Base-by-base conservation (phyloP, 768 basidiomycete genomes). In the Pisolithus albus region DNA sequence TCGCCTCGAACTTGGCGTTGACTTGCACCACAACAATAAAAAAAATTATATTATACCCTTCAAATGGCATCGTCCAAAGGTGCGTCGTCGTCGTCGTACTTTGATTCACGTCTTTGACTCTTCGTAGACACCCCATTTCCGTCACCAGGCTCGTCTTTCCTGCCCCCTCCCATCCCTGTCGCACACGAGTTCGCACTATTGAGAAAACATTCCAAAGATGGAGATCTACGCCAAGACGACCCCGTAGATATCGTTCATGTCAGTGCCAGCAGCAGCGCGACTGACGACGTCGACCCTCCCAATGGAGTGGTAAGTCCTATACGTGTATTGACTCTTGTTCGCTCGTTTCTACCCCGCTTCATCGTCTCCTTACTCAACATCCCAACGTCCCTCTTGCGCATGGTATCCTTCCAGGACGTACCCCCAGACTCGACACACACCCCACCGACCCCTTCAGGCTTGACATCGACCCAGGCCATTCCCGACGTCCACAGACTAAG, bases 101-200 rank as follows among this genome's bases (percentile, higher is more conserved):
- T 5, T 4, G 34, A 15, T 3, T 11, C 34, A 2, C 30, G 8
- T 30, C 30, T 30, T 11, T 34, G 15, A 34, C 11, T 15, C 34
- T 34, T 15, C 11, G 5, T 11, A 34, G 34, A 34, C 11, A 34
- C 34, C 34, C 75, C 75, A 2, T 76, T 77, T 67, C 84, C 84
- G 0, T 83, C 82, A 0, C 86, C 86, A 3, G 80, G 80, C 0
- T 83, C 81, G 5, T 73, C 81, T 0, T 87, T 87, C 57, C 60
- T 85, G 2, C 83, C 86, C 2, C 86, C 86, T 4, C 84, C 86
- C 4, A 73, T 77, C 4, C 82, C 81, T 1, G 77, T 78, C 3
- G 72, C 78, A 28, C 84, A 86, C 72, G 85, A 88, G 60, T 86
- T 84, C 60, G 83, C 83, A 11, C 59, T 77, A 37, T 53, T 61